These are phyloP conservation scores for Hanseniaspora jakobsenii DNA, from an alignment of 805 yeast species.

Conservation along the genomic window DNA sequence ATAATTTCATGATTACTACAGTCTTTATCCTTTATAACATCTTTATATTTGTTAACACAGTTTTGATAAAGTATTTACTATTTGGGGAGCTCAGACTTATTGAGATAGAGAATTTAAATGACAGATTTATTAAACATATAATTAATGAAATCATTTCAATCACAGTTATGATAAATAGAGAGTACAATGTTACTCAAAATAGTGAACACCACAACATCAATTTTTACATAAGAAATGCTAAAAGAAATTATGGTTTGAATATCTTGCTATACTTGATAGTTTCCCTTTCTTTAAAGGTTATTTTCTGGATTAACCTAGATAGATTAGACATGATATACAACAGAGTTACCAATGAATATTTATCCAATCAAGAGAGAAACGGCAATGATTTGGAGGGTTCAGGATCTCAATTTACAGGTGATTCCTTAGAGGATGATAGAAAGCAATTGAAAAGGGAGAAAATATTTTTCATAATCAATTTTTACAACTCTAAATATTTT, in stretches of 20 bases:
- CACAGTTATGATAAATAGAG: slow-evolving; percentile 39
- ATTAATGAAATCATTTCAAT: slow-evolving; percentile 47
- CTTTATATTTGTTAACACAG: slow-evolving; percentile 2
- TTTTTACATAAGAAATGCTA: slow-evolving; percentile 26
- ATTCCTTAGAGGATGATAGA: slow-evolving; percentile 6
- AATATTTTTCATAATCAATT: not conserved
- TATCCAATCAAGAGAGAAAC: no score
- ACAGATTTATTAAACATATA: slow-evolving; percentile 50
- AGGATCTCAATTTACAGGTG: slow-evolving; percentile 18
- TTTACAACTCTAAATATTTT: slow-evolving; percentile 11
- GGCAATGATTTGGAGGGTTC: slow-evolving; percentile 22
- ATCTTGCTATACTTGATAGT: slow-evolving; percentile 64
- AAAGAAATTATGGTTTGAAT: slow-evolving; percentile 31
- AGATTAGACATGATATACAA: slow-evolving; percentile 23
- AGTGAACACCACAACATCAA: slow-evolving; percentile 30
- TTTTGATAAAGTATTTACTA: slow-evolving; percentile 26
- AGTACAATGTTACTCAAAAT: slow-evolving; percentile 37
- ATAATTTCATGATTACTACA: not conserved
- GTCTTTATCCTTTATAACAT: slow-evolving; percentile 2
- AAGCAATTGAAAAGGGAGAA: not conserved
- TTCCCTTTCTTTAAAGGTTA: slow-evolving; percentile 4
- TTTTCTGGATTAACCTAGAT: slow-evolving; percentile 37
- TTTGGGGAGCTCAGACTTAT: slow-evolving; percentile 67
- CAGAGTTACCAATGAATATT: slow-evolving; percentile 13
- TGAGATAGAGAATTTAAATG: slow-evolving; percentile 66